Percentiles rank a stretch among this genome's conserved stretches.
These are phyloP conservation scores for Candida saitoana DNA, from an alignment of 805 yeast species.

Conservation along the genomic window DNA sequence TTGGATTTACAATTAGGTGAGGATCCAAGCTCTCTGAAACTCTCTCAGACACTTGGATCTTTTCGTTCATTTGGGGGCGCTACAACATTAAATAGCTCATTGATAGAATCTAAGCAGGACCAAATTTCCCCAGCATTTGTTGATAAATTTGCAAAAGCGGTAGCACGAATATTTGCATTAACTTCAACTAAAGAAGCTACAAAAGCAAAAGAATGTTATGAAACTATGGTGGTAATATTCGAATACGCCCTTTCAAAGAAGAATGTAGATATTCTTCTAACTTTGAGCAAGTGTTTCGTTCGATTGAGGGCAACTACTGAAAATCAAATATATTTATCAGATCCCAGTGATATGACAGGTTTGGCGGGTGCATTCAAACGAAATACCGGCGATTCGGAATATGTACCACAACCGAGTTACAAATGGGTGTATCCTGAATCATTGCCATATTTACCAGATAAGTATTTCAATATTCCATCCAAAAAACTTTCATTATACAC, in stretches of 20 bases:
- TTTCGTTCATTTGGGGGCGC: slow-evolving; percentile 18
- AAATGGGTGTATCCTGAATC: slow-evolving; percentile 64
- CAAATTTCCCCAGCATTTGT: slow-evolving; percentile 11
- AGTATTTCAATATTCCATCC: slow-evolving; percentile 39
- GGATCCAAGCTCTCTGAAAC: neutral
- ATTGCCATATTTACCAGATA: slow-evolving; percentile 44
- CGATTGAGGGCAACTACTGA: slow-evolving; percentile 50
- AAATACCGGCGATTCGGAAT: slow-evolving; percentile 29
- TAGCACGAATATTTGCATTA: slow-evolving; percentile 22
- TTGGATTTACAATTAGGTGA: slow-evolving; percentile 1
- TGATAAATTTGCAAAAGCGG: slow-evolving; percentile 19
- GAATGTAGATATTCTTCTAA: slow-evolving; percentile 38
- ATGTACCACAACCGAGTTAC: slow-evolving; percentile 16
- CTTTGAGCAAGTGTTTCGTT: slow-evolving; percentile 48
- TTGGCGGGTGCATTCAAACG: slow-evolving; percentile 57
- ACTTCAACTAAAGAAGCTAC: slow-evolving; percentile 17
- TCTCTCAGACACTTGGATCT: slow-evolving; percentile 23
- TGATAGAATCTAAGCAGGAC: neutral
- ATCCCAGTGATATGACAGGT: slow-evolving; percentile 62
- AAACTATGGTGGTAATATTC: slow-evolving; percentile 32
- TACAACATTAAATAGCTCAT: slow-evolving; percentile 1
- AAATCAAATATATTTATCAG: slow-evolving; percentile 43
- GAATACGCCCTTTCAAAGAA: slow-evolving; percentile 31
- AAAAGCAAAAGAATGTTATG: slow-evolving; percentile 27
- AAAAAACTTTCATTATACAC: slow-evolving; percentile 16